A percentile compares a stretch with the other conserved stretches of the same genome.
Conservation (phyloP, 208 protist species). For the Trypanosoma cruzi region DNA sequence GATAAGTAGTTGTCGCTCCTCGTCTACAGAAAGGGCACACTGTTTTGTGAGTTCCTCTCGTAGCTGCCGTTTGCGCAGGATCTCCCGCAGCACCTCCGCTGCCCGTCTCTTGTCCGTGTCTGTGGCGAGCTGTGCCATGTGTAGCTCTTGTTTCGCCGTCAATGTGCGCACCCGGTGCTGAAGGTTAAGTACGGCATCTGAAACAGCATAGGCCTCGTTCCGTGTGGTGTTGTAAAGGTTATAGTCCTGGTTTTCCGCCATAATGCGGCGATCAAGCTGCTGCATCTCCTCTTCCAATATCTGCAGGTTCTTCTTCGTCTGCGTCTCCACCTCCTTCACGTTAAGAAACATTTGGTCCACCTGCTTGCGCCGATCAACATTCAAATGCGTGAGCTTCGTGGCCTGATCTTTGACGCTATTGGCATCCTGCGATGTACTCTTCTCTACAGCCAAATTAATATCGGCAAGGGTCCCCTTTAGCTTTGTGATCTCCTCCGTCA, state of each 20-base stretch:
- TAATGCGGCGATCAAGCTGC: conserved; percentile 71
- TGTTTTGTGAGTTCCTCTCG: conserved; percentile 70
- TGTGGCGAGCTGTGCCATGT: conserved; percentile 73
- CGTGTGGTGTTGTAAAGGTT: conserved; percentile 67
- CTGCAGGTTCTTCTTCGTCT: conserved; percentile 61
- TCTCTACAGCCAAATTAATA: conserved; percentile 84
- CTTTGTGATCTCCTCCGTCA: conserved; percentile 76
- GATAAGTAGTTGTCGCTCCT: conserved; percentile 83
- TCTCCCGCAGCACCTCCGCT: conserved; percentile 63
- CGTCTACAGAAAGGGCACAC: conserved; percentile 81
- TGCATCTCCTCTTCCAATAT: conserved; percentile 81
- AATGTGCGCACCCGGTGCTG: conserved; percentile 85
- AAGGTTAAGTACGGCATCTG: conserved; percentile 75
- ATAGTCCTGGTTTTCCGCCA: conserved; percentile 80
- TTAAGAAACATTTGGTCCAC: conserved; percentile 86
- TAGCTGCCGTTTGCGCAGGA: conserved; percentile 77
- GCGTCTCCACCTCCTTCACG: conserved; percentile 74
- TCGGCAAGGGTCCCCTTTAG: conserved; percentile 82
- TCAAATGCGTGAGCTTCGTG: conserved; percentile 66
- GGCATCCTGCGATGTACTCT: conserved; percentile 60
- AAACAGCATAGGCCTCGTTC: conserved; percentile 73
- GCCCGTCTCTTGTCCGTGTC: conserved; percentile 82
- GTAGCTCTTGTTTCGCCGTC: conserved; percentile 80
- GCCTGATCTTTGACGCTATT: conserved; percentile 72
- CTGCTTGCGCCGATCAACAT: conserved; percentile 61